A percentile compares a stretch with the other conserved stretches of the same genome.
These are phyloP conservation scores for Pneumocystis oryctolagi DNA, from an alignment of 1,139 yeast species.

Conservation along the genomic window DNA sequence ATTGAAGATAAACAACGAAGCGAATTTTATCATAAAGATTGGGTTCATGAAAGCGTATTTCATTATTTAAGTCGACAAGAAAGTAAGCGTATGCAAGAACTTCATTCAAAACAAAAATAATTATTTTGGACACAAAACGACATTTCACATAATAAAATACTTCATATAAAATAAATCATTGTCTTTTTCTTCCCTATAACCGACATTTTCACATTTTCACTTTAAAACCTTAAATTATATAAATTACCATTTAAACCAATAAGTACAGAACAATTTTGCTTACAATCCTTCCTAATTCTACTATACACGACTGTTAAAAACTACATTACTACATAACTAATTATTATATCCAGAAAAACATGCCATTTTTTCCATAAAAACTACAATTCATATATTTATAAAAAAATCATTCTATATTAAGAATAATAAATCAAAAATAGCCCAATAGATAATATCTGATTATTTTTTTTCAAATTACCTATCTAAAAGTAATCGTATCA, in stretches of 20 bases:
- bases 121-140: background rate
- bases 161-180: background rate
- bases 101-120: constrained; percentile 1
- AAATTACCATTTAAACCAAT: background rate
- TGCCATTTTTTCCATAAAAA: background rate
- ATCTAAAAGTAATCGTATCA: background rate
- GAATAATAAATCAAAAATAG: background rate
- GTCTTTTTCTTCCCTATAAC: background rate
- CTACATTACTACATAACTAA: background rate
- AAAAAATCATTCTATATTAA: background rate
- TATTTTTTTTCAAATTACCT: background rate
- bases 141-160: background rate
- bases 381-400: background rate
- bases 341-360: background rate
- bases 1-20: constrained; percentile 68
- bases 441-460: background rate
- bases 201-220: background rate
- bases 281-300: background rate
- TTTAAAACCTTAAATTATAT: background rate
- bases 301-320: background rate
- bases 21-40: constrained; percentile 15
- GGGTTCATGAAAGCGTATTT: constrained; percentile 18
- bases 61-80: constrained; percentile 12
- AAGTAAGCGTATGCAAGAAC: background rate
- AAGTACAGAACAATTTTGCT: background rate